These are phyloP conservation scores for Metschnikowia peoriensis DNA, from an alignment of 805 yeast species.

Conservation along the genomic window DNA sequence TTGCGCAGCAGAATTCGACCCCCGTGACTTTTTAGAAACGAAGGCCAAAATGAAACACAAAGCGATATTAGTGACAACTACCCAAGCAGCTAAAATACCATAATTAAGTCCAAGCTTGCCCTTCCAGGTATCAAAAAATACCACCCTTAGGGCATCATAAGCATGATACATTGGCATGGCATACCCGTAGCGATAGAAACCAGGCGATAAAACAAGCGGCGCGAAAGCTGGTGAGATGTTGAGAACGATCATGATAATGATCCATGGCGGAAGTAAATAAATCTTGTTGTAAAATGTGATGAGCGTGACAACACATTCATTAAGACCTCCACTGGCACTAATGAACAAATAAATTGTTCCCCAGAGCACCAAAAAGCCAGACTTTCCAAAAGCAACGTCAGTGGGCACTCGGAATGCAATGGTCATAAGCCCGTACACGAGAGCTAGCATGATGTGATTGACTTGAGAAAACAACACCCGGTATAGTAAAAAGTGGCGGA, in stretches of 20 bases:
- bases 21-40: conserved; percentile 4
- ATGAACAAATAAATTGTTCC: conserved; percentile 29
- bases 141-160: conserved; percentile 31
- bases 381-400: conserved; percentile 25
- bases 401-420: conserved; percentile 31
- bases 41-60: conserved; percentile 3
- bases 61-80: conserved; percentile 18
- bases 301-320: conserved; percentile 25
- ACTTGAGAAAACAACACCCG: conserved; percentile 30
- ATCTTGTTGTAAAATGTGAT: conserved; percentile 20
- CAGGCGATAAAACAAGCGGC: conserved; percentile 32
- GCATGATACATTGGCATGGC: conserved; percentile 36
- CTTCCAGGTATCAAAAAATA: conserved; percentile 35
- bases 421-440: conserved; percentile 30
- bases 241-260: conserved; percentile 28
- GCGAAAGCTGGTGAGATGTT: conserved; percentile 34
- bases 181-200: conserved; percentile 34
- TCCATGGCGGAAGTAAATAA: conserved; percentile 28
- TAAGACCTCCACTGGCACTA: conserved; percentile 28
- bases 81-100: conserved; percentile 31
- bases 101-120: conserved; percentile 31
- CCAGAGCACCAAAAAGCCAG: conserved; percentile 37
- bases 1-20: neutral
- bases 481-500: conserved; percentile 26
- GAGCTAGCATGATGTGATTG: conserved; percentile 27